Evolutionary conservation across 495 filamentous ascomycete species (phyloP).

Genomic region (Neurospora sp.): DNA sequence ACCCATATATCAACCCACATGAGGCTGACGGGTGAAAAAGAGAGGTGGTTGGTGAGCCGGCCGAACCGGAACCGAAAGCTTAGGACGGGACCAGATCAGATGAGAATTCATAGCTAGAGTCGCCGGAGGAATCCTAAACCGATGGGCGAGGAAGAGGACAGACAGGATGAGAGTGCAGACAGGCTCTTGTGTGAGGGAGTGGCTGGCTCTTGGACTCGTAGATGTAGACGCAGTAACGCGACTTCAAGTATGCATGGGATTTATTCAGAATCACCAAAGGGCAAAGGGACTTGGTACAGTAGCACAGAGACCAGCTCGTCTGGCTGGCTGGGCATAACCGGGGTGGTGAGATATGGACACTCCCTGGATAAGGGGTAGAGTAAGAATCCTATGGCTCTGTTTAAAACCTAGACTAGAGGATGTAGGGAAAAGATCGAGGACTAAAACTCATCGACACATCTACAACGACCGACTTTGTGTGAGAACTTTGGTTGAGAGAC

Average conservation of each 20-base stretch:
- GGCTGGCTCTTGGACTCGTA: background rate
- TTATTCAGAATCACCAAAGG: background rate
- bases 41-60: background rate
- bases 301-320: background rate
- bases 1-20: too few species aligned
- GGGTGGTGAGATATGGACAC: background rate
- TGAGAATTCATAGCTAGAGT: background rate
- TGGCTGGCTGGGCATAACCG: background rate
- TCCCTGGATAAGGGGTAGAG: background rate
- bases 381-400: background rate
- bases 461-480: background rate
- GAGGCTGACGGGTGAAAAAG: background rate
- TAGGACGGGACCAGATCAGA: background rate
- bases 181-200: background rate
- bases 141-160: background rate
- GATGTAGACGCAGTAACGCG: background rate
- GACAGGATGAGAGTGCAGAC: too few species aligned
- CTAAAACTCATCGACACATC: background rate
- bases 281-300: background rate
- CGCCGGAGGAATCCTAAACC: background rate
- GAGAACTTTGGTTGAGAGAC: background rate
- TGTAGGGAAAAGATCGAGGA: background rate
- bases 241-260: background rate
- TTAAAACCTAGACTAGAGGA: background rate
- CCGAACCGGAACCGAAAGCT: background rate